Evolutionary conservation across 78 protist species (phyloP).

Genomic region (Paulinella micropora): DNA sequence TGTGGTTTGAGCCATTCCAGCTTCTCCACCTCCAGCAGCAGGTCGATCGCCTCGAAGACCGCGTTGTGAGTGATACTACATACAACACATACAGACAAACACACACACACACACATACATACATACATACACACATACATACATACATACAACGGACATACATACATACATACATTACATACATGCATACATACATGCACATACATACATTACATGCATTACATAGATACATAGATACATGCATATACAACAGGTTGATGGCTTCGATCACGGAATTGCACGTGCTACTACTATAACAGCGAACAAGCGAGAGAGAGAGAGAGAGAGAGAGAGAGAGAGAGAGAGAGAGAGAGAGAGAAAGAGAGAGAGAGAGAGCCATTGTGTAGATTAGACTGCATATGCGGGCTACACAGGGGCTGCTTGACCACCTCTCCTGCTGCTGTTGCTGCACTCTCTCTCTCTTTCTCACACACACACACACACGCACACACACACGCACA

Average conservation of each 20-base stretch:
- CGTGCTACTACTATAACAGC: no score
- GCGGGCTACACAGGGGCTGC: no score
- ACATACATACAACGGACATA: neutral
- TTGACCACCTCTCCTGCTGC: no score
- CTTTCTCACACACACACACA: no score
- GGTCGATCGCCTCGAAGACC: constrained; percentile 85
- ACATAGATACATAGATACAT: neutral
- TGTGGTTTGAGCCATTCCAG: neutral
- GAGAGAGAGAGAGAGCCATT: no score
- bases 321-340: no score
- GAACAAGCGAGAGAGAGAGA: no score
- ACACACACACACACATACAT: neutral
- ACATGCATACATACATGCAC: neutral
- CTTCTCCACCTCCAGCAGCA: constrained; percentile 56
- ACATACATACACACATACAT: neutral
- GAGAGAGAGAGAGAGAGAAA: no score
- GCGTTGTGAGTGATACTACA: constrained; percentile 69
- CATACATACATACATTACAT: neutral
- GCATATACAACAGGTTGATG: neutral
- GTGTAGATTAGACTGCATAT: no score
- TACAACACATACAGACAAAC: neutral
- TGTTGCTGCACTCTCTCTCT: no score
- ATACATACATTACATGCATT: neutral
- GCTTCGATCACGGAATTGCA: no score
- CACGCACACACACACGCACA: no score